Evolutionary conservation across 2,329 filamentous ascomycete genomes (phyloP), one percentile per base, ranked within the genome.

Genomic region (Neoscytalidium dimidiatum): DNA sequence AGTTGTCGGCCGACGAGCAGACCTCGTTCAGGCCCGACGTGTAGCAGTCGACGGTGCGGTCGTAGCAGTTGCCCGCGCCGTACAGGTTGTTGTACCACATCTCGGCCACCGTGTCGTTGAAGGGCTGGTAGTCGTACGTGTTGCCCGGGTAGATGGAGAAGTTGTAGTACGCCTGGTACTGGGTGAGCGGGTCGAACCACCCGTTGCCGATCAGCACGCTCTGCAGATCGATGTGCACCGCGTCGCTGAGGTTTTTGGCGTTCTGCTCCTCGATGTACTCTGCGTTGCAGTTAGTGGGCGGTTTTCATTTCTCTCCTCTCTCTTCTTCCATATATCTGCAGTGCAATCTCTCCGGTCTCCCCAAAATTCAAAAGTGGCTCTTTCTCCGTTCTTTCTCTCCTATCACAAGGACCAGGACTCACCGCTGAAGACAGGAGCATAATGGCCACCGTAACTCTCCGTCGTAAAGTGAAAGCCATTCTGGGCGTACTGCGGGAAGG

Each of bases 31-130:
- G 74, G 0, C 84, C 84, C 4, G 79, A 80, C 1, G 78, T 78
- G 66, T 83, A 82, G 79, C 87, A 90, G 66, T 84, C 78, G 13
- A 80, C 76, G n/a, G 84, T 82, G 64, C 81, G 80, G 69, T 88
- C 86, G 28, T 85, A 73, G 72, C 87, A 89, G 72, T 88, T 88
- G 33, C 86, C 86, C 2, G 78, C 70, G 1, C 86, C 86, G 71
- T 87, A 89, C 33, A 88, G 71, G 68, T 83, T 84, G 75, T 88
- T 86, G 78, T 85, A 86, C 74, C 86, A 81, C 71, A 82, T 75
- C 0, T 77, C 77, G 64, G 84, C 78, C 31, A 82, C 74, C 2
- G 81, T 79, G 9, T 75, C 79, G 71, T 84, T 85, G 75, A 78
- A 85, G 1, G 84, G 83, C 1, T 76, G 72, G 69, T 82, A 83